Evolutionary conservation across 139 green algal species (phyloP), one percentile per base, ranked within the genome.

Genomic region (Coccomyxa sp.): DNA sequence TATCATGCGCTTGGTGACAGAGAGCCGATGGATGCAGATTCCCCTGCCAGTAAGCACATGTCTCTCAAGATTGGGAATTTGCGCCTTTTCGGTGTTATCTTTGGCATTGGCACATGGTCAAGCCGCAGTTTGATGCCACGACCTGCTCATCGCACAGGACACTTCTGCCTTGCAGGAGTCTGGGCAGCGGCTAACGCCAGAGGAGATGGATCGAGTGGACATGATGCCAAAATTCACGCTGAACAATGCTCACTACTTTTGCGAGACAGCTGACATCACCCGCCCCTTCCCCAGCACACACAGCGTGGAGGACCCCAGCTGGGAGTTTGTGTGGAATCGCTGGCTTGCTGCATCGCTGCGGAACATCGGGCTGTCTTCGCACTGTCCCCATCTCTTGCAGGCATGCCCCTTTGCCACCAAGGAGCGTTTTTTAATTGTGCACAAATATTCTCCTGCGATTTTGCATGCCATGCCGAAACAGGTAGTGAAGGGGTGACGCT

Each of bases 211-310:
- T 10, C 86, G 86, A 30, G 83, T 90, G 77, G 80, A 85, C 25
- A 83, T 83, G 27, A 74, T 96, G 80, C 81, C 85, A 68, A 86
- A 91, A 28, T 91, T 89, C 81, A 87, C 82, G 17, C 86, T 96
- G 58, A 86, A 92, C 89, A 94, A 94, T 58, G 89, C 94, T 3
- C 96, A 99, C 86, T 99, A 93, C 88, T 98, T 94, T 84, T 99
- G 96, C 82, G 94, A 98, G 84, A 98, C 96, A 0, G 85, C 93
- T 14, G 96, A 99, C 91, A 84, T 99, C 25, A 95, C 95, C 18
- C 91, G 95, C 23, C 96, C 96, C 28, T 99, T 99, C 84, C 95
- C 95, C 78, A 92, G 86, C 60, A 84, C 87, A 60, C 79, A 83
- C 0, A 30, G 82, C 1, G 83, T 87, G 1, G 79, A 60, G 10